Conservation (phyloP, 805 yeast genomes). For the Candida lessepsii region DNA sequence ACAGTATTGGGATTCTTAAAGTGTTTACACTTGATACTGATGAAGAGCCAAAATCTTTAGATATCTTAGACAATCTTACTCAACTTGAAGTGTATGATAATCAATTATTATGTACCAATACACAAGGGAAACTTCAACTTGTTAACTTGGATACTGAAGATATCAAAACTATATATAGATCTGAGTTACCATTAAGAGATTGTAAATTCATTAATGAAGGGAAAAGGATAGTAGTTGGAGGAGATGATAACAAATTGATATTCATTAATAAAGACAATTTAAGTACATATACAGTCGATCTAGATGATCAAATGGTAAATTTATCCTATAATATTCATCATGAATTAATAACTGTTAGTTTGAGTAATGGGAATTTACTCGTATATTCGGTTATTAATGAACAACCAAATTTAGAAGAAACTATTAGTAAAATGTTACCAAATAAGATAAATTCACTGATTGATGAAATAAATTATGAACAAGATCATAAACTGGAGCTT, state of each 20-base stretch:
- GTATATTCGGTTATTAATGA: slow-evolving; percentile 57
- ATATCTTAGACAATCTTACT: slow-evolving; percentile 47
- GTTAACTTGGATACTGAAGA: slow-evolving; percentile 30
- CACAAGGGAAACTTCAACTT: slow-evolving; percentile 43
- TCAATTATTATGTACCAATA: slow-evolving; percentile 34
- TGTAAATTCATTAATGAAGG: slow-evolving; percentile 61
- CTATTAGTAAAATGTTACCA: slow-evolving; percentile 42
- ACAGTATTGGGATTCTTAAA: slow-evolving; percentile 53
- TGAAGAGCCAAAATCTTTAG: slow-evolving; percentile 60
- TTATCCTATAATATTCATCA: slow-evolving; percentile 56
- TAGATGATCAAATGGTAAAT: slow-evolving; percentile 56
- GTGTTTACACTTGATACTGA: slow-evolving; percentile 48
- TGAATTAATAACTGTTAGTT: slow-evolving; percentile 56
- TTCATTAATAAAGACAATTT: slow-evolving; percentile 28
- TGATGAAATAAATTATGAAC: slow-evolving; percentile 35
- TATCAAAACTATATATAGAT: slow-evolving; percentile 39
- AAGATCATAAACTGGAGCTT: slow-evolving; percentile 45
- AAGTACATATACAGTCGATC: slow-evolving; percentile 28
- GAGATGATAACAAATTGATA: slow-evolving; percentile 60
- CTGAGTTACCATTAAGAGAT: slow-evolving; percentile 50
- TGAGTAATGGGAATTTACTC: slow-evolving; percentile 57
- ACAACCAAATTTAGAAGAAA: slow-evolving; percentile 49
- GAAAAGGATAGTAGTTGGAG: slow-evolving; percentile 57
- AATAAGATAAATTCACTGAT: slow-evolving; percentile 32
- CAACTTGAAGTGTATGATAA: slow-evolving; percentile 27